Evolutionary conservation across 164 flowering plant species (phyloP).

Genomic region (Magnolia sinica): DNA sequence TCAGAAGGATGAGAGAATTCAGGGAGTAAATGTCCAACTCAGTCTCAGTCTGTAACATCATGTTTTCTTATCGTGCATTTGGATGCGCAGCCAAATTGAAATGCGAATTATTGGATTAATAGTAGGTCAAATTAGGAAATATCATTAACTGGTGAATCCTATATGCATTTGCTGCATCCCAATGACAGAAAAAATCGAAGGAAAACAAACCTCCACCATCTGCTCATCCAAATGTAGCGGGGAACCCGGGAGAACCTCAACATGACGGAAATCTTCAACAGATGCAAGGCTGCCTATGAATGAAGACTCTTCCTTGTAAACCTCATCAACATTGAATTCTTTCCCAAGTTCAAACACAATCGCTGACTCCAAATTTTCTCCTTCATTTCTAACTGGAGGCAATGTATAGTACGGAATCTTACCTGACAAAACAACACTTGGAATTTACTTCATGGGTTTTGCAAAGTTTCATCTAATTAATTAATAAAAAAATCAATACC

Average conservation of each 20-base stretch:
- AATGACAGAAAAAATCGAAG: neutral
- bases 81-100: neutral
- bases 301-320: slow-evolving; percentile 70
- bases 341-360: slow-evolving; percentile 79
- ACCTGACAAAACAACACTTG: slow-evolving; percentile 45
- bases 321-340: slow-evolving; percentile 83
- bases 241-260: slow-evolving; percentile 72
- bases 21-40: no score
- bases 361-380: slow-evolving; percentile 51
- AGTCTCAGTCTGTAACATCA: no score
- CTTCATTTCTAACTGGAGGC: slow-evolving; percentile 79
- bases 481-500: slow-evolving; percentile 37
- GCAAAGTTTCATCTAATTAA: neutral
- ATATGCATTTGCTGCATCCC: neutral
- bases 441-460: neutral
- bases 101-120: neutral
- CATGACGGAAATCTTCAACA: slow-evolving; percentile 54
- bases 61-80: no score
- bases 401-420: slow-evolving; percentile 87
- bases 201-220: slow-evolving; percentile 66
- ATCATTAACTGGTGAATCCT: neutral
- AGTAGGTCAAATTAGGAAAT: no score
- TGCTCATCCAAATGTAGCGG: slow-evolving; percentile 69
- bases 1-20: neutral
- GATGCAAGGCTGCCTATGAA: slow-evolving; percentile 86